Base-by-base conservation (phyloP, 2,329 filamentous ascomycete species). In the Nigrospora oryzae region DNA sequence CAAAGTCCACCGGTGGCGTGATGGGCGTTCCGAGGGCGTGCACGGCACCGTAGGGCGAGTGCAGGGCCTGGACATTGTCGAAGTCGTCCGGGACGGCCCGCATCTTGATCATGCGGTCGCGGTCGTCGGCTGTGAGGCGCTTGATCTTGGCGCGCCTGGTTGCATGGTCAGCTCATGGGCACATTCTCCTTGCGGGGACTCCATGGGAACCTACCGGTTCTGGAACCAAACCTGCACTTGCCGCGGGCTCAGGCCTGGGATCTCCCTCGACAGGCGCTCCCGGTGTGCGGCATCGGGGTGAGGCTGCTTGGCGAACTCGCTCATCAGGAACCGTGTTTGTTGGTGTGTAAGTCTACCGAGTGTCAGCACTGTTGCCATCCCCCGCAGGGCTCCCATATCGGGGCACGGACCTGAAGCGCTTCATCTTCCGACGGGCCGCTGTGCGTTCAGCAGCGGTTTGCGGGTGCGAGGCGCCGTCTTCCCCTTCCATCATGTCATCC, bases 171-270 rank as follows among this genome's bases (percentile, higher is more conserved):
- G 56, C 38, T 28, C 38, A 38, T 14, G 16, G n/a, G 40, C 16
- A 17, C 17, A 15, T 7, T 28, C 38, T 28, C 35, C 14, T 11
- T 4, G 37, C 42, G 17, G 16, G 23, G 16, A 17, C 30, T 28
- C 19, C 31, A 35, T 10, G 23, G 23, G 23, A 36, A 59, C 75
- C 56, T 76, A 95, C 90, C 90, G 81, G 66, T 97, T 97, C 66
- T 97, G 90, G 66, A 97, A 97, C 91, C 90, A 97, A 41, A 97
- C 90, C 64, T 97, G 90, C 19, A 97, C 91, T 62, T 97, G 90
- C 49, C 90, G 81, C 34, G 90, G 88, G 56, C 87, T 95, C 40
- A 97, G 68, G 1, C 90, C 91, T 31, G 91, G 90, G 38, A 97
- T 96, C 62, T 96, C 89, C 51, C 85, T 75, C 4, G 90, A 91